These are phyloP conservation scores for Camelina laxa DNA, from an alignment of 345 rosid species.

Conservation along the genomic window DNA sequence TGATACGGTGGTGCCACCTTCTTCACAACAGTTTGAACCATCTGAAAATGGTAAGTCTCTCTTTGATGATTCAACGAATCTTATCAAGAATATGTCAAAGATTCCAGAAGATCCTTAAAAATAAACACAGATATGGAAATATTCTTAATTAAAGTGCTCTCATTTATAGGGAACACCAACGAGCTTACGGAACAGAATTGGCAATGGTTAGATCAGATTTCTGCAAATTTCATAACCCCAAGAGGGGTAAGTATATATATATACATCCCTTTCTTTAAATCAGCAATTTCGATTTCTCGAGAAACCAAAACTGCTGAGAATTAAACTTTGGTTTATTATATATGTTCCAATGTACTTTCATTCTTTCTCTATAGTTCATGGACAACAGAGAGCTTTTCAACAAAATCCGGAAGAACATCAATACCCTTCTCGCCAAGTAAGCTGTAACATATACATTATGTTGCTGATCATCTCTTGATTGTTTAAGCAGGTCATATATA, in stretches of 20 bases:
- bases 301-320: not conserved
- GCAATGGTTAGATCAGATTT: slow-evolving; percentile 54
- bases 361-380: slow-evolving; percentile 39
- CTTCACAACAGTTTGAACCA: slow-evolving; percentile 8
- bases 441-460: slow-evolving; percentile 1
- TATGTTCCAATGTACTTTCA: not conserved
- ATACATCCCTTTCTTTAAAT: not conserved
- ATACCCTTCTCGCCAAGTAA: slow-evolving; percentile 50
- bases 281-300: not conserved
- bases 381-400: slow-evolving; percentile 53
- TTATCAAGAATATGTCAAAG: not conserved
- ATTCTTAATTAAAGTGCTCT: not conserved
- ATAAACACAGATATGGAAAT: not conserved
- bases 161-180: slow-evolving; percentile 31
- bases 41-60: slow-evolving; percentile 28
- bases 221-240: slow-evolving; percentile 55
- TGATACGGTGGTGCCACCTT: slow-evolving; percentile 18
- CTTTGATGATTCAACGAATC: not conserved
- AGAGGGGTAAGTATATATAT: slow-evolving; percentile 52
- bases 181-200: slow-evolving; percentile 72
- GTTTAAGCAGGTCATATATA: not conserved
- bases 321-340: not conserved
- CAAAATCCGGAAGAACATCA: slow-evolving; percentile 49
- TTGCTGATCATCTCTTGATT: not conserved
- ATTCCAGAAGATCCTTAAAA: not conserved